phyloP scores from a whole-genome alignment of 768 basidiomycete species.

The Leccinellum albellum region DNA sequence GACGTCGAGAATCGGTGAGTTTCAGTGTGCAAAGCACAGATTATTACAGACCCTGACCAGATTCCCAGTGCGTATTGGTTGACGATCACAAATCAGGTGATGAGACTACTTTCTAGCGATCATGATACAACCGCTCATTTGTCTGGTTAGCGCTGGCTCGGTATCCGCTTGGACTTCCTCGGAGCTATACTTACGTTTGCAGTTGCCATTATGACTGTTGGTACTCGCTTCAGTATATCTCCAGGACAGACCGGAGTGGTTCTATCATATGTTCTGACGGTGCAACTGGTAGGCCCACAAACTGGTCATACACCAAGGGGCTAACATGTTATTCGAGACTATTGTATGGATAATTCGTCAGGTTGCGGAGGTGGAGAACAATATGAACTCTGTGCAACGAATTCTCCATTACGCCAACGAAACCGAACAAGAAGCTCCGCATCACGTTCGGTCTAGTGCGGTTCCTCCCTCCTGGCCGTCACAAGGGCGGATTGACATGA shows the following conservation, averaged over 20 bases:
- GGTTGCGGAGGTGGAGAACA: constrained; percentile 83
- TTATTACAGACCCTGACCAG: neutral
- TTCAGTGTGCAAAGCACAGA: neutral
- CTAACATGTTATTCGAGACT: constrained; percentile 31
- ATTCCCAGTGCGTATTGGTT: constrained; percentile 71
- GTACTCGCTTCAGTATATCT: constrained; percentile 67
- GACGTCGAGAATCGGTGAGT: constrained; percentile 78
- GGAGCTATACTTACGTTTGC: constrained; percentile 69
- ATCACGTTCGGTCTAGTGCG: constrained; percentile 57
- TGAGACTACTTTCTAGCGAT: neutral
- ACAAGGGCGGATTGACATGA: constrained; percentile 68
- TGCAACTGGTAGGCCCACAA: constrained; percentile 58
- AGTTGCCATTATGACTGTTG: constrained; percentile 77
- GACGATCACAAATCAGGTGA: constrained; percentile 76
- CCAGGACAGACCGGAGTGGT: constrained; percentile 76
- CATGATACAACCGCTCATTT: neutral
- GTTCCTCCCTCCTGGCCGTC: constrained; percentile 71
- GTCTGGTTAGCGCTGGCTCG: constrained; percentile 66
- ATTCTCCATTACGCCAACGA: constrained; percentile 79
- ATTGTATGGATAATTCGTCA: constrained; percentile 78
- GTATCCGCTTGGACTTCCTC: constrained; percentile 81
- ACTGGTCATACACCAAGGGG: neutral
- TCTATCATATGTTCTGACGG: constrained; percentile 74
- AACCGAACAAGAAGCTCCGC: constrained; percentile 81
- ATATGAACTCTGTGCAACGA: constrained; percentile 90